Evolutionary conservation across 257 asterid genomes (phyloP), one percentile per base, ranked within the genome.

Genomic region (Schizonepeta tenuifolia): DNA sequence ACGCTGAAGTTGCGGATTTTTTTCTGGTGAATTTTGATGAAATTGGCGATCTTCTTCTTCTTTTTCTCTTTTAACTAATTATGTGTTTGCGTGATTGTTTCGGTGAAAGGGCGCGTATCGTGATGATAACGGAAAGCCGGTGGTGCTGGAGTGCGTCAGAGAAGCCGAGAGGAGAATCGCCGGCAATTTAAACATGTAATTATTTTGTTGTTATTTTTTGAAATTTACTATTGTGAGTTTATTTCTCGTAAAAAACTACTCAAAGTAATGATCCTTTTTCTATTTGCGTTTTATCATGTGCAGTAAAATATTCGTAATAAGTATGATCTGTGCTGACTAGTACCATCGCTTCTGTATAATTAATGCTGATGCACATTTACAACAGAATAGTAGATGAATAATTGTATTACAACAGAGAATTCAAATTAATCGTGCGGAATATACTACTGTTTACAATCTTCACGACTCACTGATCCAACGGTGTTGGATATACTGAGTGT

Each of bases 151-250:
- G 60, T 95, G 99, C 77, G 99, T 95, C 53, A 81, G 98, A 70
- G 99, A 95, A 84, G 99, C 99, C 38, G 98, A 95, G 80, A 77
- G 90, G 77, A 92, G 94, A 75, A 79, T 95, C 46, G 89, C 98
- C 57, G 97, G 98, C 56, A 87, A 67, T 76, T 8, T 78, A 63
- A 88, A 87, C 79, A 92, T 95, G 99, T 91, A 72, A 81, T 59
- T 2, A 0, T 57, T 26, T 11, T 20, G 3, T 21, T 21, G 4
- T 55, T 55, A 9, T 1, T 22, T 11, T 1, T 3, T 53, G 0
- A 9, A 11, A 38, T 40, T 13, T 36, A 28, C 20, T 14, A 46
- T 38, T 58, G 0, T 26, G 2, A 12, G 4, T 65, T 21, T 13
- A 51, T 58, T 64, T 17, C 57, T 50, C 4, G 12, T 11, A 18